Evolutionary conservation across 2,329 filamentous ascomycete genomes (phyloP).

Genomic region (Zasmidium cellare): DNA sequence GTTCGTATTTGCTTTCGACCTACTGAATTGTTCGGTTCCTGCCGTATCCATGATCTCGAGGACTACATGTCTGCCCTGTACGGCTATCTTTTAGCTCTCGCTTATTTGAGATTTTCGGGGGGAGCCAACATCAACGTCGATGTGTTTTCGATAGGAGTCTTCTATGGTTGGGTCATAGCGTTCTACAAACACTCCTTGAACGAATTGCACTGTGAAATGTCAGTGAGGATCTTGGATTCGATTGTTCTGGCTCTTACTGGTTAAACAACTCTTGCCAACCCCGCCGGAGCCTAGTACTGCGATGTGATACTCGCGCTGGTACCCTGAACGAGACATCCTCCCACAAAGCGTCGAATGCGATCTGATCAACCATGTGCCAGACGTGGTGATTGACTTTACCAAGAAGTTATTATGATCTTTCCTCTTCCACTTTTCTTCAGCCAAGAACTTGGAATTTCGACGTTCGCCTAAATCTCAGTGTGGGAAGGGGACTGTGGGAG

Average conservation of each 20-base stretch:
- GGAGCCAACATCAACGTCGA: constrained; percentile 70
- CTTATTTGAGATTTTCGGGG: background rate
- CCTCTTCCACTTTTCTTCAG: background rate
- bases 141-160: constrained; percentile 61
- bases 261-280: constrained; percentile 89
- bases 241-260: constrained; percentile 59
- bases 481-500: background rate
- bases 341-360: constrained; percentile 1
- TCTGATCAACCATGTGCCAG: background rate
- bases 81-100: background rate
- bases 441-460: background rate
- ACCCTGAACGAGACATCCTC: constrained; percentile 32
- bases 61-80: constrained; percentile 79
- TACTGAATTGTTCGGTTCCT: constrained; percentile 90
- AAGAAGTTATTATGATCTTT: background rate
- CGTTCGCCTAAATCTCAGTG: background rate
- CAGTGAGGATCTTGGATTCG: no score
- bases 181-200: constrained; percentile 93
- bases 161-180: constrained; percentile 64
- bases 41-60: constrained; percentile 91
- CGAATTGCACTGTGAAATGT: constrained; percentile 80
- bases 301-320: constrained; percentile 68
- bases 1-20: constrained; percentile 42
- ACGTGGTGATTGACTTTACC: no score
- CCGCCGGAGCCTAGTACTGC: constrained; percentile 82